A percentile compares a stretch with the other conserved stretches of the same genome.
These are phyloP conservation scores for Suhomyces faveliae DNA, from an alignment of 805 yeast genomes.

Conservation along the genomic window DNA sequence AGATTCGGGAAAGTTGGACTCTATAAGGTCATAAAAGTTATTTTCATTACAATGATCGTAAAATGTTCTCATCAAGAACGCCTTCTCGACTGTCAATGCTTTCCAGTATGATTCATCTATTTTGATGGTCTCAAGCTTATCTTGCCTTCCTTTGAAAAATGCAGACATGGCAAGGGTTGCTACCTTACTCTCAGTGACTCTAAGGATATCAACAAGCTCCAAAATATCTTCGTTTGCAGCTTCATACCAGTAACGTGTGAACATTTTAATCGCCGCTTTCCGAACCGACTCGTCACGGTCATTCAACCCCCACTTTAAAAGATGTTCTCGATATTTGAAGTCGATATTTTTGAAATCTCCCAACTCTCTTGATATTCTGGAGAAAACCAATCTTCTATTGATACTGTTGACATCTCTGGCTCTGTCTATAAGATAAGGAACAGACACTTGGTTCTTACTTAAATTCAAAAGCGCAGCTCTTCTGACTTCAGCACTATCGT, in stretches of 20 bases:
- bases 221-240: conserved; percentile 66
- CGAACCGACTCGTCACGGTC: conserved; percentile 80
- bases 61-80: conserved; percentile 68
- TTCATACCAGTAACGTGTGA: conserved; percentile 71
- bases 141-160: conserved; percentile 61
- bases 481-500: conserved; percentile 84
- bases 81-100: conserved; percentile 67
- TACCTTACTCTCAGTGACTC: conserved; percentile 63
- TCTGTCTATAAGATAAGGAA: conserved; percentile 65
- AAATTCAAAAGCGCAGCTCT: conserved; percentile 78
- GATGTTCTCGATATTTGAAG: conserved; percentile 56
- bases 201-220: conserved; percentile 67
- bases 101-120: conserved; percentile 71
- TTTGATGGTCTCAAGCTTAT: conserved; percentile 55
- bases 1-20: conserved; percentile 75
- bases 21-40: conserved; percentile 53
- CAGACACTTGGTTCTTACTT: conserved; percentile 51
- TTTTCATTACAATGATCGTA: conserved; percentile 62
- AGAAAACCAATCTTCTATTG: conserved; percentile 71
- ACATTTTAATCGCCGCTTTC: conserved; percentile 67
- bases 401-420: conserved; percentile 76
- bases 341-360: conserved; percentile 57
- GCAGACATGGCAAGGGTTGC: conserved; percentile 67
- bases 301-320: conserved; percentile 80
- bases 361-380: conserved; percentile 64